A percentile compares a stretch with the other conserved stretches of the same genome.
Conservation (phyloP, 768 basidiomycete genomes). For the Boletus coccyginus region DNA sequence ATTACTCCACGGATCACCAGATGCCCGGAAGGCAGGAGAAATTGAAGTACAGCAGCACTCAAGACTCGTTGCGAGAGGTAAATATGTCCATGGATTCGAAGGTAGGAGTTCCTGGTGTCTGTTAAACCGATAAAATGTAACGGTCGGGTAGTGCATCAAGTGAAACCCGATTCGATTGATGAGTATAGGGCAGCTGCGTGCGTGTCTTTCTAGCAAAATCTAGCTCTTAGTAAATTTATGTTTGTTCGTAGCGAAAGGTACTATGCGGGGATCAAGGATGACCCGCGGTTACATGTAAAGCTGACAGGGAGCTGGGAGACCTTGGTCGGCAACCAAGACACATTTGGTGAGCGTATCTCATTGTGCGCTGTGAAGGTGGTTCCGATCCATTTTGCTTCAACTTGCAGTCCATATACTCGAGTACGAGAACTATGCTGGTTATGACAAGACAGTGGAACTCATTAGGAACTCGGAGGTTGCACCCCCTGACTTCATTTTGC, state of each 20-base stretch:
- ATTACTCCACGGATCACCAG: constrained; percentile 88
- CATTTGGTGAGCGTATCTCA: constrained; percentile 56
- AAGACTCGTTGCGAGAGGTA: constrained; percentile 84
- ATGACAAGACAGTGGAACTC: constrained; percentile 69
- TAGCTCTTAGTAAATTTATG: constrained; percentile 2
- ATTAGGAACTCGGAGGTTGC: constrained; percentile 66
- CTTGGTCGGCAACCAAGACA: constrained; percentile 85
- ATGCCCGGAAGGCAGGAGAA: constrained; percentile 83
- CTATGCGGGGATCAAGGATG: constrained; percentile 76
- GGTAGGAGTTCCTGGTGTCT: constrained; percentile 39
- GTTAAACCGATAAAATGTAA: not conserved
- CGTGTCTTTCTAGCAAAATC: constrained; percentile 27
- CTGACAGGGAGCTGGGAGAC: constrained; percentile 95
- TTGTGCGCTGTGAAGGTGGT: not conserved
- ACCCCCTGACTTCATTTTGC: not conserved
- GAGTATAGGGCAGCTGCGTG: constrained; percentile 90
- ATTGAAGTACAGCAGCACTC: constrained; percentile 80
- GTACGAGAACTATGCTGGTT: constrained; percentile 91
- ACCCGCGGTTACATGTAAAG: constrained; percentile 74
- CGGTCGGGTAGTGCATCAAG: constrained; percentile 64
- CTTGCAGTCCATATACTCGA: constrained; percentile 70
- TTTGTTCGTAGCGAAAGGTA: constrained; percentile 63
- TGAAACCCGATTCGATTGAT: constrained; percentile 76
- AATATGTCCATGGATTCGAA: constrained; percentile 91
- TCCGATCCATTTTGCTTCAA: not conserved